phyloP scores from a whole-genome alignment of 2,329 filamentous ascomycete species.

The Pestalotiopsis sp. region DNA sequence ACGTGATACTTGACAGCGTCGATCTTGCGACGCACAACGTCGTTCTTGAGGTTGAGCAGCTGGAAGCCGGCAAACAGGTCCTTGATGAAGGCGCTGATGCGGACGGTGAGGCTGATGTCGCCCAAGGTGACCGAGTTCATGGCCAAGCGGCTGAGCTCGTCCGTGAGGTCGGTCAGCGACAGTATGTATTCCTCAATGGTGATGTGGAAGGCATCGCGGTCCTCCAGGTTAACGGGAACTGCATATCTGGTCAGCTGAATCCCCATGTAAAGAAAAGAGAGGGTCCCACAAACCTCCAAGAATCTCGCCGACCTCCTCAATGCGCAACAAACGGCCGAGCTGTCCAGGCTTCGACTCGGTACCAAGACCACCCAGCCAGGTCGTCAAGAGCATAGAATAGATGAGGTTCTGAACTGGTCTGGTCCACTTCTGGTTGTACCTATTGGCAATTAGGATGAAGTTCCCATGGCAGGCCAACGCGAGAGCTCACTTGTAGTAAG shows the following conservation, averaged over 20 bases:
- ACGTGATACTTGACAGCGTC: constrained; percentile 97
- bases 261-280: background rate
- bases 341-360: constrained; percentile 54
- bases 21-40: constrained; percentile 81
- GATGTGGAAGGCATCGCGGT: constrained; percentile 87
- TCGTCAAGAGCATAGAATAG: constrained; percentile 58
- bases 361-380: constrained; percentile 79
- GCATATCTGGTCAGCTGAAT: constrained; percentile 11
- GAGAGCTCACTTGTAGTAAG: constrained; percentile 83
- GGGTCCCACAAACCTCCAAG: constrained; percentile 62
- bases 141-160: constrained; percentile 87
- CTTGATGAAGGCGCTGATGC: constrained; percentile 91
- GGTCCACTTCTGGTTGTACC: constrained; percentile 84
- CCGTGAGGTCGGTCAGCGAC: constrained; percentile 81
- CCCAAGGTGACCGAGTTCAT: constrained; percentile 94
- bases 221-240: constrained; percentile 92
- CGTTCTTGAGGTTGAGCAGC: constrained; percentile 96
- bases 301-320: constrained; percentile 82
- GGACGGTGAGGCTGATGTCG: constrained; percentile 81
- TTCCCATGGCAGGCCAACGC: background rate
- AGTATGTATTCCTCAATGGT: constrained; percentile 97
- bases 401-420: constrained; percentile 81
- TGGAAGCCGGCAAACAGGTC: constrained; percentile 96
- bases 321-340: constrained; percentile 73
- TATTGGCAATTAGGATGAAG: constrained; percentile 28